These are phyloP conservation scores for Retiboletus flavoniger DNA, from an alignment of 1,284 basidiomycete species.

Conservation along the genomic window DNA sequence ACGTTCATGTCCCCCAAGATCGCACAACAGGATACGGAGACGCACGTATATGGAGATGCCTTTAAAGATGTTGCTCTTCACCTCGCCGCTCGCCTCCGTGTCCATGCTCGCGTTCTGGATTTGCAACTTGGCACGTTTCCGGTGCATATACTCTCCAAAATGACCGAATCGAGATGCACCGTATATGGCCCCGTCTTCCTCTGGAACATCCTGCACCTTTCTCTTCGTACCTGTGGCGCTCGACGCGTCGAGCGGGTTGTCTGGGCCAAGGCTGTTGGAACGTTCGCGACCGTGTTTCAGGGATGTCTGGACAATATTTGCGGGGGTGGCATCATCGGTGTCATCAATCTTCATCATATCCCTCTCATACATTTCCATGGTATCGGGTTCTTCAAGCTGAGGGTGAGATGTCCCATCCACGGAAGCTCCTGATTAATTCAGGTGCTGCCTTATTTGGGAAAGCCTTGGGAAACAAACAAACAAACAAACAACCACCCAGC, in stretches of 20 bases:
- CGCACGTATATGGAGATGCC: conserved; percentile 80
- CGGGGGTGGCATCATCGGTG: not conserved
- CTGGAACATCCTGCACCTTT: conserved; percentile 14
- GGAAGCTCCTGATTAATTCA: conserved; percentile 2
- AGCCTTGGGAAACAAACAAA: conserved; percentile 11
- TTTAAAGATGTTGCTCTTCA: conserved; percentile 60
- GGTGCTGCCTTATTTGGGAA: conserved; percentile 7
- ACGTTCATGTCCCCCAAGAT: not conserved
- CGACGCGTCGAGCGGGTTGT: not conserved
- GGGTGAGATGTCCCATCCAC: conserved; percentile 4
- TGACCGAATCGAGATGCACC: conserved; percentile 79
- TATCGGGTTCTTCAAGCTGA: conserved; percentile 6
- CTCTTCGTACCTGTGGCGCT: conserved; percentile 16
- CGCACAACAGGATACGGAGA: conserved; percentile 8
- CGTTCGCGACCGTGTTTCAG: conserved; percentile 8
- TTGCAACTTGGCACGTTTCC: conserved; percentile 89
- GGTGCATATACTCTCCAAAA: conserved; percentile 83
- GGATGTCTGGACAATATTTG: not conserved
- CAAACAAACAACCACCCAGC: not conserved
- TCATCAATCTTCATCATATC: conserved; percentile 9
- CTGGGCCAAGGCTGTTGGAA: conserved; percentile 1
- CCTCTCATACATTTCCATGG: conserved; percentile 10
- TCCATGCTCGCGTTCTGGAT: conserved; percentile 75
- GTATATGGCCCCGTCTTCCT: conserved; percentile 51
- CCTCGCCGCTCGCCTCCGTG: conserved; percentile 22